Base-by-base conservation (phyloP, 805 yeast genomes). In the Hemisphaericaspora nanyangensis region DNA sequence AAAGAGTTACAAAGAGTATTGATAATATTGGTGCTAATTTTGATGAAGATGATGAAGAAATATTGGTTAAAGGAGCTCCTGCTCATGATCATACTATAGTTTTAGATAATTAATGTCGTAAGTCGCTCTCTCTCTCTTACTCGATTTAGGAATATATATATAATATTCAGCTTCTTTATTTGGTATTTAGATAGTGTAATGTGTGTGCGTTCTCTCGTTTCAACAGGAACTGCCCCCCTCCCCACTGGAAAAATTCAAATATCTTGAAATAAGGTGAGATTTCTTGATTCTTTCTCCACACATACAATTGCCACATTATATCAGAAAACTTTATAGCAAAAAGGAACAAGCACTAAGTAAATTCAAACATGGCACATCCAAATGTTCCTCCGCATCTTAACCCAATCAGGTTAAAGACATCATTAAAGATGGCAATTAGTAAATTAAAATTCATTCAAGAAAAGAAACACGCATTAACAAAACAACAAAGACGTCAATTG, bases 391-490 rank as follows among this genome's bases (percentile, higher is more conserved):
- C 61, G 1, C 64, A 51, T 7, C 42, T 66, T 44, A 64, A 61
- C 42, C 61, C 65, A 10, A 42, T 51, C 24, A 49, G 68, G 44
- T 51, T 69, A 36, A 70, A 65, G 42, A 68, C 74, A 6, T 54
- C 68, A 10, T 54, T 79, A 30, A 82, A 81, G 57, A 82, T 85
- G 80, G 79, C 89, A 26, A 74, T 84, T 15, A 80, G 82, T 52
- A 74, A 87, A 43, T 70, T 85, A 37, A 72, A 82, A 49, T 77
- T 84, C 52, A 72, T 80, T 17, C 90, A 86, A 56, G 83, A 81
- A 43, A 84, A 84, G 61, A 84, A 84, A 47, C 67, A 76, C 3
- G 91, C 95, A 0, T 51, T 83, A 15, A 79, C 89, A 15, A 85
- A 85, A 56, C 88, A 83, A 51, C 84, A 79, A 48, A 66, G 95